Base-by-base conservation (phyloP, 2,329 filamentous ascomycete genomes). In the Diaporthe sp. region DNA sequence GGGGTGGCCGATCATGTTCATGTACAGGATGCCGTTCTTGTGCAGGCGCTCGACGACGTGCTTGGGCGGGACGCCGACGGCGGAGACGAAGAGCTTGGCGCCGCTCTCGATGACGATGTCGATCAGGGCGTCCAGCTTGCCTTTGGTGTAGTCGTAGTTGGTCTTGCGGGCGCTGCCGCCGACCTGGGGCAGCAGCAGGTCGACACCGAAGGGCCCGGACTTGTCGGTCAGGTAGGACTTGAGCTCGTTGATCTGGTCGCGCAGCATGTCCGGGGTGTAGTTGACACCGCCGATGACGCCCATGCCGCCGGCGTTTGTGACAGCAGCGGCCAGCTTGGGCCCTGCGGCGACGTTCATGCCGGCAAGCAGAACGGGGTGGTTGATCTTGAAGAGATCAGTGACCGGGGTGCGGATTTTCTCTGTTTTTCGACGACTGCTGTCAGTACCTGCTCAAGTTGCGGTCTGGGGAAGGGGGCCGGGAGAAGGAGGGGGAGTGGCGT, bases 1-100 rank as follows among this genome's bases (percentile, higher is more conserved):
- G 83, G 97, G 96, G 90, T 99, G 97, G 79, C 97, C 97, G 84
- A 99, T 96, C 97, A 99, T 99, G 93, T 99, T 99, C 97, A 98
- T 98, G 90, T 97, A 98, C 79, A 98, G 90, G 80, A 99, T 91
- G 79, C 96, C 96, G 82, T 92, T 88, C 82, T 92, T 91, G 91
- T 99, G 97, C 62, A 99, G 92, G 83, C 91, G 94, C 79, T 98
- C 95, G 81, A 99, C 95, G 75, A 98, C 93, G 80, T 90, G 88
- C 86, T 94, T 95, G 79, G 97, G 95, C 58, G 97, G 96, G 37
- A 98, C 94, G 82, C 97, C 97, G 84, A 99, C 95, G 81, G 97
- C 97, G 71, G 95, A 98, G 81, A 99, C 97, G 88, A 99, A 99
- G 76, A 99, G 92, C 85, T 92, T 96, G 77, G 95, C 94, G 79